Evolutionary conservation across 2,329 filamentous ascomycete genomes (phyloP).

Genomic region (Pseudogymnoascus sp.): DNA sequence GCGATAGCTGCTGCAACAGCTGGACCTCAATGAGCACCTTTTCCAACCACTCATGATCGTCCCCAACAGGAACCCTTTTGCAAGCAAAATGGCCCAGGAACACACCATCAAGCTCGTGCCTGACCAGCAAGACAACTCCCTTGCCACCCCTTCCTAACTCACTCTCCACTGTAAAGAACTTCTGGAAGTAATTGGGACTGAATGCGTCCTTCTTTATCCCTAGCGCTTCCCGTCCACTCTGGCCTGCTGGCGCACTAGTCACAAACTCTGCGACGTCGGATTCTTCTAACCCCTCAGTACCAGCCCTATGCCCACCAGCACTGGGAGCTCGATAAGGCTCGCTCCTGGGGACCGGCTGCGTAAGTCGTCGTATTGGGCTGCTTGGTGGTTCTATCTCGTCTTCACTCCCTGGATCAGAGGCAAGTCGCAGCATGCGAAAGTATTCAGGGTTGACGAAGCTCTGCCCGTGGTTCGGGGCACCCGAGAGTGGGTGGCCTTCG

Average conservation of each 20-base stretch:
- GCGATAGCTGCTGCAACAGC: constrained; percentile 79
- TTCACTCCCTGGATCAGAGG: constrained; percentile 38
- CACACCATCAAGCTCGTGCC: constrained; percentile 84
- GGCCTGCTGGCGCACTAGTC: constrained; percentile 40
- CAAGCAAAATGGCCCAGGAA: constrained; percentile 82
- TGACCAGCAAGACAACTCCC: constrained; percentile 88
- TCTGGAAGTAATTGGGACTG: constrained; percentile 83
- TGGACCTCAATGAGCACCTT: constrained; percentile 93
- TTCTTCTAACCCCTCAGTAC: constrained; percentile 18
- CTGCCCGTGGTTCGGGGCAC: constrained; percentile 37
- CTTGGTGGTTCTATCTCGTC: constrained; percentile 36
- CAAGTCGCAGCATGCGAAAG: constrained; percentile 79
- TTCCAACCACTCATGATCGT: constrained; percentile 91
- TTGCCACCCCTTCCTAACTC: constrained; percentile 86
- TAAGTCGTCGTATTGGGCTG: constrained; percentile 44
- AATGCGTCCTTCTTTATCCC: constrained; percentile 83
- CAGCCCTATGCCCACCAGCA: constrained; percentile 17
- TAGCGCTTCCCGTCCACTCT: constrained; percentile 39
- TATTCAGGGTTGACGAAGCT: constrained; percentile 86
- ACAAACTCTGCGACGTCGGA: constrained; percentile 37
- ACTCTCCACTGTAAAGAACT: constrained; percentile 83
- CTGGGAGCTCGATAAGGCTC: constrained; percentile 16
- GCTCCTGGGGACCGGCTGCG: constrained; percentile 23
- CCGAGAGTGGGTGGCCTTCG: constrained; percentile 34
- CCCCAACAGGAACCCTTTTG: constrained; percentile 90